Evolutionary conservation across 805 yeast species (phyloP).

Genomic region (Saccharomycodes ludwigii): DNA sequence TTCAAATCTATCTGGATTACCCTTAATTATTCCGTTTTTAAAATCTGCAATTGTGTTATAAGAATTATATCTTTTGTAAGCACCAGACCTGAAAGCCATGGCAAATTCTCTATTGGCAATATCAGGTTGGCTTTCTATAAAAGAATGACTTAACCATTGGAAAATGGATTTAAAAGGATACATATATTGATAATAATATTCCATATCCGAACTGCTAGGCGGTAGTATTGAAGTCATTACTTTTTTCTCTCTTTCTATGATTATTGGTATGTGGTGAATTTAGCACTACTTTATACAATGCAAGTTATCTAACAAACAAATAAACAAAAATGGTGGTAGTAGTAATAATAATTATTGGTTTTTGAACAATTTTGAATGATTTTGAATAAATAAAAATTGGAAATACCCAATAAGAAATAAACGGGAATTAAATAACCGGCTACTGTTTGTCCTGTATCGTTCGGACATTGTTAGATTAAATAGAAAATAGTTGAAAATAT

Average conservation of each 20-base stretch:
- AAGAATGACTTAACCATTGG: slow-evolving; percentile 79
- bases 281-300: neutral
- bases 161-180: slow-evolving; percentile 73
- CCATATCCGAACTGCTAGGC: slow-evolving; percentile 73
- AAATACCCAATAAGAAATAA: no score
- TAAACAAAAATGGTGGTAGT: neutral
- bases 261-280: neutral
- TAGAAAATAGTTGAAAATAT: no score
- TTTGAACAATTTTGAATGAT: no score
- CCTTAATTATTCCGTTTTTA: slow-evolving; percentile 56
- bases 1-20: slow-evolving; percentile 85
- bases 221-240: no score
- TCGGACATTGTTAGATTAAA: no score
- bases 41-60: slow-evolving; percentile 57
- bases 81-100: slow-evolving; percentile 76
- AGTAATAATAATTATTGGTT: neutral
- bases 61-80: slow-evolving; percentile 82
- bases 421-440: no score
- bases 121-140: neutral
- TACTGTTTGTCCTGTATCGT: no score
- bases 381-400: no score
- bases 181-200: slow-evolving; percentile 52
- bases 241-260: neutral
- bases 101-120: slow-evolving; percentile 74
- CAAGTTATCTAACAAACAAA: neutral